Conservation (phyloP, 306 rosid genomes). For the Dryas alaskensis region DNA sequence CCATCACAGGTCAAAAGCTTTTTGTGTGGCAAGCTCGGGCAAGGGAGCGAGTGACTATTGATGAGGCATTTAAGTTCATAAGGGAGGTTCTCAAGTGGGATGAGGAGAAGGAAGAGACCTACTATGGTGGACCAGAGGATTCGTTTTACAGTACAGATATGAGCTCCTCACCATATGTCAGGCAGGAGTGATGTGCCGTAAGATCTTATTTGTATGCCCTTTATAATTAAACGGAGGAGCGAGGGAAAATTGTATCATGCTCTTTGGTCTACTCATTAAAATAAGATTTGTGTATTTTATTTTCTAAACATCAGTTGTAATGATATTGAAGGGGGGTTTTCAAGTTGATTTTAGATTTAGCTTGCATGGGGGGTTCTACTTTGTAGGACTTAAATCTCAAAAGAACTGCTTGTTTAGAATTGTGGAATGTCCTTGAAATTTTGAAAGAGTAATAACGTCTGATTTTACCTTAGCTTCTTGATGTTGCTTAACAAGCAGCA, state of each 20-base stretch:
- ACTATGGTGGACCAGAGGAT: slow-evolving; percentile 80
- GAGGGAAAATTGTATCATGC: slow-evolving; percentile 29
- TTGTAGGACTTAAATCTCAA: not conserved
- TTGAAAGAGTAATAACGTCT: no score
- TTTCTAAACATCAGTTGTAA: slow-evolving; percentile 9
- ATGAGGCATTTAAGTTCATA: slow-evolving; percentile 88
- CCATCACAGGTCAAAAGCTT: slow-evolving; percentile 66
- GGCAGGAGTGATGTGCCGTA: slow-evolving; percentile 49
- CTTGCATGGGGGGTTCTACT: no score
- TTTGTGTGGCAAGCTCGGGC: slow-evolving; percentile 87
- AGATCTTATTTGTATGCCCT: slow-evolving; percentile 14
- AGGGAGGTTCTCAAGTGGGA: slow-evolving; percentile 97
- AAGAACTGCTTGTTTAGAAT: slow-evolving; percentile 18
- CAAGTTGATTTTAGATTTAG: no score
- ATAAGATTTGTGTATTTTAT: not conserved
- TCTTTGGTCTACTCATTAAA: slow-evolving; percentile 13
- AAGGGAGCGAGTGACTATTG: slow-evolving; percentile 72
- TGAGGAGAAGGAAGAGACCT: slow-evolving; percentile 81
- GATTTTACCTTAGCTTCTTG: no score
- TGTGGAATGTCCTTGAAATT: not conserved
- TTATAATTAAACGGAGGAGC: slow-evolving; percentile 7
- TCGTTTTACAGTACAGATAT: slow-evolving; percentile 90
- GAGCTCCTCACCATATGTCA: slow-evolving; percentile 78
- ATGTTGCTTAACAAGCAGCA: no score
- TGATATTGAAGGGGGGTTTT: no score